phyloP scores from a whole-genome alignment of 495 filamentous ascomycete species.

The Massariosphaeria phaeospora region DNA sequence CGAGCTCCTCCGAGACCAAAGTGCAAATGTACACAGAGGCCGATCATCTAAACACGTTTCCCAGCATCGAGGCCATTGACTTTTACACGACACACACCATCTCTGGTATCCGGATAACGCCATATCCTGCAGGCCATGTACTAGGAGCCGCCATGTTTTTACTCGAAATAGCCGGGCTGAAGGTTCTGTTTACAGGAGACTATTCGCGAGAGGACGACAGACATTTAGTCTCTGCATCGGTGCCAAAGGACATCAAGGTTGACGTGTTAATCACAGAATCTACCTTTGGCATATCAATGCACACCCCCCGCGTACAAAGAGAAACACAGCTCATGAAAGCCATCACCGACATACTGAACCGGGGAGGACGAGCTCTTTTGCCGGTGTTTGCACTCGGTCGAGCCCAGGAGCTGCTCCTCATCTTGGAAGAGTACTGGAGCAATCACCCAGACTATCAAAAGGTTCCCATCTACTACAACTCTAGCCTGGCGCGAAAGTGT shows the following conservation, averaged over 20 bases:
- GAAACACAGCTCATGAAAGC: constrained; percentile 93
- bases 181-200: constrained; percentile 94
- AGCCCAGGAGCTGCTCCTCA: constrained; percentile 88
- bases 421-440: constrained; percentile 95
- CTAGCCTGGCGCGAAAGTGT: constrained; percentile 87
- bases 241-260: constrained; percentile 77
- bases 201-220: constrained; percentile 92
- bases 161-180: constrained; percentile 90
- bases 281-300: constrained; percentile 89
- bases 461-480: constrained; percentile 93
- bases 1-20: constrained; percentile 64
- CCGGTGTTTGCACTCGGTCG: constrained; percentile 92
- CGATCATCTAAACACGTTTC: constrained; percentile 88
- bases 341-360: constrained; percentile 80
- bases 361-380: constrained; percentile 87
- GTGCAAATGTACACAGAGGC: constrained; percentile 86
- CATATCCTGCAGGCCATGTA: constrained; percentile 94
- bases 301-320: constrained; percentile 80
- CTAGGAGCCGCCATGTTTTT: constrained; percentile 98
- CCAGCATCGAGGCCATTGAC: constrained; percentile 91
- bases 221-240: constrained; percentile 86
- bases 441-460: constrained; percentile 80
- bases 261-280: constrained; percentile 97
- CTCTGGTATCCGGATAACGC: constrained; percentile 91
- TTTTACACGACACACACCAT: constrained; percentile 97